A percentile compares a stretch with the other conserved stretches of the same genome.
Evolutionary conservation across 2,329 filamentous ascomycete species (phyloP).

Genomic region (Calonectria pseudoturangicola): DNA sequence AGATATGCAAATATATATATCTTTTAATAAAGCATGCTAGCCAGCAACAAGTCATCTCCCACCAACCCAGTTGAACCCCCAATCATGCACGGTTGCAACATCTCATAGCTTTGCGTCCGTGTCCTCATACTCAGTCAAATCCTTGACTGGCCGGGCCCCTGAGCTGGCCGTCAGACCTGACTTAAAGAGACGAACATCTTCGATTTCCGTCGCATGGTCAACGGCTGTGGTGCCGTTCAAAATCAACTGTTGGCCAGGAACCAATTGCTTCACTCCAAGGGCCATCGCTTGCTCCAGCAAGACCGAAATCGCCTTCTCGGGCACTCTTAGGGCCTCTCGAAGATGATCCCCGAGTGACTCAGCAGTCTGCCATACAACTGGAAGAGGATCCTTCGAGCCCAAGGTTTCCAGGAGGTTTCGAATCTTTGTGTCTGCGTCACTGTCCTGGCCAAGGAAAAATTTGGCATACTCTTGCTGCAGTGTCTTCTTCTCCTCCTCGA

Average conservation of each 20-base stretch:
- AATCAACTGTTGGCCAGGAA: constrained; percentile 43
- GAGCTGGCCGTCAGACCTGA: constrained; percentile 82
- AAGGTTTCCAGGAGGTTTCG: constrained; percentile 28
- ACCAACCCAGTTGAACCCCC: not conserved
- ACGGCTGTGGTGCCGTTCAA: constrained; percentile 68
- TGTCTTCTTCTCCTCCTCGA: constrained; percentile 33
- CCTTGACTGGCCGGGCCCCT: constrained; percentile 82
- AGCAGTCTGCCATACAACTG: constrained; percentile 32
- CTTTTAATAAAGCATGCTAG: constrained; percentile 41
- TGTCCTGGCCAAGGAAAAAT: constrained; percentile 31
- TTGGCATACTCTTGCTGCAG: constrained; percentile 35
- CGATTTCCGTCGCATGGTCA: constrained; percentile 75
- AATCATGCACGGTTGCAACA: too few species aligned
- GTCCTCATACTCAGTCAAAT: constrained; percentile 91
- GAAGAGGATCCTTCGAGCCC: constrained; percentile 30
- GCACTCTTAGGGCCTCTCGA: constrained; percentile 28
- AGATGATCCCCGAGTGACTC: constrained; percentile 37
- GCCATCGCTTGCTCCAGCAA: constrained; percentile 31
- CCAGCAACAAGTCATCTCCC: constrained; percentile 31
- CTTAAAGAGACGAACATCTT: constrained; percentile 88
- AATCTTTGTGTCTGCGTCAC: constrained; percentile 25
- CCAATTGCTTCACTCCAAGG: constrained; percentile 33
- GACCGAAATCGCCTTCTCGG: constrained; percentile 30
- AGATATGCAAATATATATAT: constrained; percentile 39
- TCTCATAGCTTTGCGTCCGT: constrained; percentile 85